Evolutionary conservation across 1,284 basidiomycete genomes (phyloP).

Genomic region (Ceratobasidium sp.): DNA sequence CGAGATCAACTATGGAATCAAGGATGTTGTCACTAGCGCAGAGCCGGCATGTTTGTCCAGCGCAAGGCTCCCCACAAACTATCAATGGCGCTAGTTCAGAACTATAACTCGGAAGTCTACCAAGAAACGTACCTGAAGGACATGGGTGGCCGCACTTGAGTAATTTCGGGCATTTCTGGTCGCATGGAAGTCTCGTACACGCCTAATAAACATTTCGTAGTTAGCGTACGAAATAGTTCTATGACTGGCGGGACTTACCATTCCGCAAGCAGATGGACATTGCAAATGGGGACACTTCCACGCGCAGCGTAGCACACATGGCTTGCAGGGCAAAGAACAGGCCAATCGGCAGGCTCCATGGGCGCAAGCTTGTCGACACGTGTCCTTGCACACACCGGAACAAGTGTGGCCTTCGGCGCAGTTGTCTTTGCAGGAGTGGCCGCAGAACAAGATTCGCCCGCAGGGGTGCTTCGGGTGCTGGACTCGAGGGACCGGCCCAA

Average conservation of each 20-base stretch:
- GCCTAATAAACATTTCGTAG: constrained; percentile 60
- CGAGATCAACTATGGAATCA: constrained; percentile 68
- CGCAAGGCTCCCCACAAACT: constrained; percentile 80
- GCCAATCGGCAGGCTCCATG: constrained; percentile 65
- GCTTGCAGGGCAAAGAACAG: constrained; percentile 72
- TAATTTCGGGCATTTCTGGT: constrained; percentile 64
- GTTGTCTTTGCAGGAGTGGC: constrained; percentile 66
- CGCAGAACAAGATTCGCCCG: constrained; percentile 68
- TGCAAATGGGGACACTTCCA: constrained; percentile 70
- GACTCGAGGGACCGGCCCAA: constrained; percentile 52
- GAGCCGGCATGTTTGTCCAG: constrained; percentile 66
- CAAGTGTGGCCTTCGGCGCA: constrained; percentile 69
- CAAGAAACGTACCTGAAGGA: constrained; percentile 68
- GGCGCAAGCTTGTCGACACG: constrained; percentile 70
- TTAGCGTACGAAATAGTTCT: background rate
- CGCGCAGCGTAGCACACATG: constrained; percentile 72
- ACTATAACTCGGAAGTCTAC: background rate
- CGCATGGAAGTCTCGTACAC: constrained; percentile 76
- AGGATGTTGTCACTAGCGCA: constrained; percentile 64
- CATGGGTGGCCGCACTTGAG: constrained; percentile 75
- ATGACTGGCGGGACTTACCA: constrained; percentile 61
- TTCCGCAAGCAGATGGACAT: constrained; percentile 78
- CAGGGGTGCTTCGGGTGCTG: constrained; percentile 67
- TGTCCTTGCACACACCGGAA: constrained; percentile 61
- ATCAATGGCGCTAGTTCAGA: background rate